phyloP scores from a whole-genome alignment of 148 eudicot species.

The Pharnaceum exiguum region DNA sequence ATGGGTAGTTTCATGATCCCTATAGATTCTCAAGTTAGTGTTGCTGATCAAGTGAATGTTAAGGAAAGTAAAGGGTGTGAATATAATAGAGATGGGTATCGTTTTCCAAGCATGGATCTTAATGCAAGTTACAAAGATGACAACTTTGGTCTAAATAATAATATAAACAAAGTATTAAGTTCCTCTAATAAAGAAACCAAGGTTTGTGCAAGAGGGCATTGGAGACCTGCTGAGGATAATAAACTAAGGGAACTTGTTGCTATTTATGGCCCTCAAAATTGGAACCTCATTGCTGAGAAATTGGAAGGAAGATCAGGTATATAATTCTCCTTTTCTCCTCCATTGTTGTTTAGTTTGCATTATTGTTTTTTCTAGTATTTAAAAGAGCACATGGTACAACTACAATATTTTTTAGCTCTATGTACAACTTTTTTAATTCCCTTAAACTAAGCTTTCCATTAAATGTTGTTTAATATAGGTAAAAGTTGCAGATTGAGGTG shows the following conservation, averaged over 20 bases:
- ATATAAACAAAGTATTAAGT: neutral
- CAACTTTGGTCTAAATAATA: neutral
- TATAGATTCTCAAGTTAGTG: constrained; percentile 3
- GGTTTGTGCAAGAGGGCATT: constrained; percentile 76
- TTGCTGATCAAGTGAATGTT: neutral
- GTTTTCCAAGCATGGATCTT: constrained; percentile 25
- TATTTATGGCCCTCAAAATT: constrained; percentile 77
- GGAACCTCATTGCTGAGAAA: constrained; percentile 86
- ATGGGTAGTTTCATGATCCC: constrained; percentile 7
- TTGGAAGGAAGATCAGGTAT: constrained; percentile 82
- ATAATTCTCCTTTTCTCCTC: neutral
- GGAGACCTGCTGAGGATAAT: constrained; percentile 79
- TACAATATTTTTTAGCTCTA: no score
- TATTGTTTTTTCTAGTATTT: neutral
- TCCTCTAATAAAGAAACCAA: constrained; percentile 34
- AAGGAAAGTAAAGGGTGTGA: constrained; percentile 20
- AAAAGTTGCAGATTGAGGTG: constrained; percentile 89
- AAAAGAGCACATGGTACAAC: no score
- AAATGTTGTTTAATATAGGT: constrained; percentile 26
- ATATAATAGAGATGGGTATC: constrained; percentile 11
- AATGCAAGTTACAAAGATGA: constrained; percentile 19
- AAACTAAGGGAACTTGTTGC: constrained; percentile 76
- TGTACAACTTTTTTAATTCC: no score
- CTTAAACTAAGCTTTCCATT: no score
- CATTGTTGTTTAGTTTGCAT: neutral